These are phyloP conservation scores for Debaryomyces maramus DNA, from an alignment of 805 yeast genomes.

Conservation along the genomic window DNA sequence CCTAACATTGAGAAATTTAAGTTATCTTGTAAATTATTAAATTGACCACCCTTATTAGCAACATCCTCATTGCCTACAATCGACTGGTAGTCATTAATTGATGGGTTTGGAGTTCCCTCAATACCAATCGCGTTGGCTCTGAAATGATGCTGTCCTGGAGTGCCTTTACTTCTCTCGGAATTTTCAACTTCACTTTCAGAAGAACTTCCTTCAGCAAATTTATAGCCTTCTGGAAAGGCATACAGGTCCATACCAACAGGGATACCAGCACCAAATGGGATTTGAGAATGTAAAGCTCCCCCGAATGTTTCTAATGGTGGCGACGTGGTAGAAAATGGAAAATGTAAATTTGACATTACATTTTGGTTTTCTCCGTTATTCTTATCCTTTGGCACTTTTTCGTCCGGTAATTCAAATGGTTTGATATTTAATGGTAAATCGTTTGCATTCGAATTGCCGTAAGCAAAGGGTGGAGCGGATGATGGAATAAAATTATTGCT, in stretches of 20 bases:
- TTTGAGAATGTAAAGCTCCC: conserved; percentile 19
- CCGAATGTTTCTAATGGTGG: conserved; percentile 20
- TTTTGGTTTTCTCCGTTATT: conserved; percentile 3
- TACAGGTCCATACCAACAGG: conserved; percentile 5
- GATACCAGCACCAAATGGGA: conserved; percentile 4
- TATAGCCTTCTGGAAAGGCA: conserved; percentile 2
- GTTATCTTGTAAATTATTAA: conserved; percentile 3
- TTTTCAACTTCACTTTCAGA: conserved; percentile 15
- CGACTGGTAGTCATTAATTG: conserved; percentile 2
- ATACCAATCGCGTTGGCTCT: conserved; percentile 2
- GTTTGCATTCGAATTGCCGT: conserved; percentile 8
- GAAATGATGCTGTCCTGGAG: conserved; percentile 3
- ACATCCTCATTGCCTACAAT: conserved; percentile 1
- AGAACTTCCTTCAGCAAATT: conserved; percentile 7
- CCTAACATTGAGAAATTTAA: conserved; percentile 4
- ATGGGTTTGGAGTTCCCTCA: conserved; percentile 2
- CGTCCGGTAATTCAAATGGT: conserved; percentile 28
- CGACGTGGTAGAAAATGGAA: conserved; percentile 27
- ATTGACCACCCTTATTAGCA: neutral
- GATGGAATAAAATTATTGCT: conserved; percentile 31
- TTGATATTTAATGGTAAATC: conserved; percentile 17
- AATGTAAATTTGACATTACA: conserved; percentile 12
- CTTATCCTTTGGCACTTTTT: conserved; percentile 6
- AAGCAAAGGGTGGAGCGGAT: conserved; percentile 38
- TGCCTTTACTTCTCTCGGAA: conserved; percentile 7